Conservation (phyloP, 2,329 filamentous ascomycete genomes). For the Chaetomiaceae sp. region DNA sequence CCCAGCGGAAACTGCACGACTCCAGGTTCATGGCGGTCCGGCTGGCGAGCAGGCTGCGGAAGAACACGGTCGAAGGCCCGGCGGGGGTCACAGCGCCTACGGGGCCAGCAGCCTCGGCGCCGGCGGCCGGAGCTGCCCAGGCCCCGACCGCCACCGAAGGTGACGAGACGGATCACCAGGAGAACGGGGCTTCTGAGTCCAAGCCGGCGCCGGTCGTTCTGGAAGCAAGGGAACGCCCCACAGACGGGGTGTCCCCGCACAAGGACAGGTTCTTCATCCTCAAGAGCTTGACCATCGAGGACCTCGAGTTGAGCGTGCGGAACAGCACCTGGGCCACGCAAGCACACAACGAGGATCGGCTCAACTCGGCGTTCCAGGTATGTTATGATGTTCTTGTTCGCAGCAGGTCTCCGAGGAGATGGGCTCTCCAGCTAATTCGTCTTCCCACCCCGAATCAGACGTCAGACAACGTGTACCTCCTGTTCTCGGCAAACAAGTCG, state of each 20-base stretch:
- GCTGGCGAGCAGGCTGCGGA: conserved; percentile 76
- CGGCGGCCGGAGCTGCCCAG: conserved; percentile 12
- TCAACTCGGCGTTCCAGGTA: conserved; percentile 84
- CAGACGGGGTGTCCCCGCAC: conserved; percentile 18
- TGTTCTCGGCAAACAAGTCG: conserved; percentile 96
- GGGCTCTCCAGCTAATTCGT: background rate
- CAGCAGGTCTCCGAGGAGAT: no score
- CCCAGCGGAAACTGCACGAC: conserved; percentile 82
- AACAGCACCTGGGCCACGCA: conserved; percentile 94
- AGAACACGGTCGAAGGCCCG: conserved; percentile 42
- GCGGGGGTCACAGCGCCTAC: conserved; percentile 47
- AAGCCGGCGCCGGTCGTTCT: background rate
- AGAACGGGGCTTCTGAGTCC: background rate
- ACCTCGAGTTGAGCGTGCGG: conserved; percentile 79
- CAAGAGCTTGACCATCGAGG: conserved; percentile 86
- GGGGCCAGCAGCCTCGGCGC: conserved; percentile 41
- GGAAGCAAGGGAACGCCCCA: conserved; percentile 10
- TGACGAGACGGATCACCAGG: background rate
- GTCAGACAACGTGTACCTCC: conserved; percentile 77
- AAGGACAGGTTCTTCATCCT: conserved; percentile 84
- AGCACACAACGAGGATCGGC: conserved; percentile 76
- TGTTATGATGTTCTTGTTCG: no score
- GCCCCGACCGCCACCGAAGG: conserved; percentile 1
- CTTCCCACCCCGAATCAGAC: conserved; percentile 40
- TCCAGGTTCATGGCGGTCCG: conserved; percentile 81